Conservation (phyloP, 139 green algal species). For the Dunaliella sp. region DNA sequence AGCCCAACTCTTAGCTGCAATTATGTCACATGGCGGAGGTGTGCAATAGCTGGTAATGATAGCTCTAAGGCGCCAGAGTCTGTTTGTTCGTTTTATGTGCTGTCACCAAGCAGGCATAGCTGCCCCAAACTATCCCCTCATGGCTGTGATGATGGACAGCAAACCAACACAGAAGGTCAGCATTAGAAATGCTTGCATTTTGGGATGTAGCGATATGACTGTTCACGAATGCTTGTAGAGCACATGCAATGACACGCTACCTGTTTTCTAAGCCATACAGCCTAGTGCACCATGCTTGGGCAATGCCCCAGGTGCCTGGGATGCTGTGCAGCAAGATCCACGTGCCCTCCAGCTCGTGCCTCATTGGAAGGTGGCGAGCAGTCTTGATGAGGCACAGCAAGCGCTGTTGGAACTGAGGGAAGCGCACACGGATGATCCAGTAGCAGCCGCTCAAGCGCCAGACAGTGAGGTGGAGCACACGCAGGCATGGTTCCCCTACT, state of each 20-base stretch:
- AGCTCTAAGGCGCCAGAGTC: too few relatives aligned
- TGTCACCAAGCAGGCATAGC: too few relatives aligned
- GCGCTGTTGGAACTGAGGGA: neutral
- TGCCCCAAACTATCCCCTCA: neutral
- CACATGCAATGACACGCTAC: neutral
- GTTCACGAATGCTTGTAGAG: too few relatives aligned
- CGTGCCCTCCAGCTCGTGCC: neutral
- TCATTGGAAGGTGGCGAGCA: neutral
- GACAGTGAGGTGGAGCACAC: neutral
- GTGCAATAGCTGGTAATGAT: too few relatives aligned
- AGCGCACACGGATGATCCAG: neutral
- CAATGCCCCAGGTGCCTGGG: neutral
- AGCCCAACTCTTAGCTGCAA: too few relatives aligned
- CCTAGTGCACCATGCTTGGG: neutral
- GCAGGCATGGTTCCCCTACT: neutral
- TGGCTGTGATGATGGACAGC: neutral
- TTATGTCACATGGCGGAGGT: too few relatives aligned
- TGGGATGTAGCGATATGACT: too few relatives aligned
- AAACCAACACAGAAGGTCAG: neutral
- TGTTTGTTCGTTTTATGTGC: too few relatives aligned
- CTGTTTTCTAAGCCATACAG: neutral
- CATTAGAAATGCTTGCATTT: too few relatives aligned
- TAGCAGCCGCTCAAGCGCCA: too few relatives aligned
- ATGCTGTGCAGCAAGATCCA: neutral
- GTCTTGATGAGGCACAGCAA: neutral